Evolutionary conservation across 164 flowering plant genomes (phyloP).

Genomic region (Magnolia changhungtana): DNA sequence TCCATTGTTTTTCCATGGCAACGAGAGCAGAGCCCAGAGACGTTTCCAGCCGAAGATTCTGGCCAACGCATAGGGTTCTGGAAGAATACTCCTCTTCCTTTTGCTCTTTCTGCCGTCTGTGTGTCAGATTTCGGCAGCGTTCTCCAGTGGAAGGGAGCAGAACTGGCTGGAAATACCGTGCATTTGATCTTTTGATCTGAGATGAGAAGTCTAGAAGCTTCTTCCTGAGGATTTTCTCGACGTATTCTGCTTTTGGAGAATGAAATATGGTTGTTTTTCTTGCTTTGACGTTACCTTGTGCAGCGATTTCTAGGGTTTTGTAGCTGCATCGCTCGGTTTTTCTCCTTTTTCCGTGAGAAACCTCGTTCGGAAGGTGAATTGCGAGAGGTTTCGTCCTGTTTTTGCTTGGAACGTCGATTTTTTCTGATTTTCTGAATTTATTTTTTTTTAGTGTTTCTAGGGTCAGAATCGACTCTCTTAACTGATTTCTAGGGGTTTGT

Average conservation of each 20-base stretch:
- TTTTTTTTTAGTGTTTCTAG: neutral
- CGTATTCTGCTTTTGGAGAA: neutral
- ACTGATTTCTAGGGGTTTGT: slow-evolving; percentile 15
- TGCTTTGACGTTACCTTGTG: neutral
- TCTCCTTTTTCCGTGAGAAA: neutral
- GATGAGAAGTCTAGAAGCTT: neutral
- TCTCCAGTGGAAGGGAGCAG: neutral
- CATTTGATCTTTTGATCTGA: neutral
- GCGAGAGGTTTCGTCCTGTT: neutral
- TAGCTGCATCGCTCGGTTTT: neutral
- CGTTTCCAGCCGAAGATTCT: neutral
- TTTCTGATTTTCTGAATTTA: neutral
- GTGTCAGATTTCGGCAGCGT: slow-evolving; percentile 3
- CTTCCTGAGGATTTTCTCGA: neutral
- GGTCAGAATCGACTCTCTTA: neutral
- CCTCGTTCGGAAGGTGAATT: neutral
- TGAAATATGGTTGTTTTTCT: neutral
- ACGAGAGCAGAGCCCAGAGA: slow-evolving; percentile 6
- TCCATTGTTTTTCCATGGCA: slow-evolving; percentile 13
- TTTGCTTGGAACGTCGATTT: neutral
- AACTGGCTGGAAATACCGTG: neutral
- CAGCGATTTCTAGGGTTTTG: slow-evolving; percentile 2
- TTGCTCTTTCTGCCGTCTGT: neutral
- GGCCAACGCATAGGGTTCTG: neutral
- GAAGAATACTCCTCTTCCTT: neutral